Base-by-base conservation (phyloP, 1,284 basidiomycete species). In the Ganoderma sinense region DNA sequence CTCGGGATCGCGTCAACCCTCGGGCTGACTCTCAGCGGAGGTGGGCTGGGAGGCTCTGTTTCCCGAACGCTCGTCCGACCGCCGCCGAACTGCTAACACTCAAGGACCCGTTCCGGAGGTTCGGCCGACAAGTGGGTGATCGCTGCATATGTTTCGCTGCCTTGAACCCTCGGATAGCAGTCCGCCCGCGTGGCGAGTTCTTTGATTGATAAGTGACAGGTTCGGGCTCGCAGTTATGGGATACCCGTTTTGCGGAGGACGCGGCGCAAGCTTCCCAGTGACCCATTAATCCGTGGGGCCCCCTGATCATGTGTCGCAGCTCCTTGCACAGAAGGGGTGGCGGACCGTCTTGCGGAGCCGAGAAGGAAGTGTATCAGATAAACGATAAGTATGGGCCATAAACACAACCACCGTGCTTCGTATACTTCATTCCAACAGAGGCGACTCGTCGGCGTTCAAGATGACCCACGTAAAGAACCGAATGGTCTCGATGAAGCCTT, bases 381-480 rank as follows among this genome's bases (percentile, higher is more conserved):
- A 14, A 61, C 36, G n/a, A 40, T 40, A 36, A 36, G 36, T 36
- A n/a, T 58, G n/a, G 33, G n/a, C 20, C 58, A n/a, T 60, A 18
- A 40, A 23, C 33, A 39, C 33, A 39, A 59, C 8, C 1, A 11
- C 33, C 31, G 29, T 31, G n/a, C 26, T 26, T 26, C 29, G 4
- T 40, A 20, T 14, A 41, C 18, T 26, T 71, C 59, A 72, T 10
- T 73, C 71, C 31, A 71, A 41, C 8, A 73, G 41, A 20, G 66
- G 59, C 5, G 72, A 71, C 65, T 88, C 86, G 66, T 88, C 86
- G 1, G 76, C 81, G 59, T 87, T 88, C 48, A 88, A 71, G 18
- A 88, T 85, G 48, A 87, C 73, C 7, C 79, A 79, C 10, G 84
- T 82, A 72, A 83, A 85, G 75, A 86, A 88, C 53, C 81, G 74